Evolutionary conservation across 495 filamentous ascomycete species (phyloP).

Genomic region (Hypoxylon intermedium): DNA sequence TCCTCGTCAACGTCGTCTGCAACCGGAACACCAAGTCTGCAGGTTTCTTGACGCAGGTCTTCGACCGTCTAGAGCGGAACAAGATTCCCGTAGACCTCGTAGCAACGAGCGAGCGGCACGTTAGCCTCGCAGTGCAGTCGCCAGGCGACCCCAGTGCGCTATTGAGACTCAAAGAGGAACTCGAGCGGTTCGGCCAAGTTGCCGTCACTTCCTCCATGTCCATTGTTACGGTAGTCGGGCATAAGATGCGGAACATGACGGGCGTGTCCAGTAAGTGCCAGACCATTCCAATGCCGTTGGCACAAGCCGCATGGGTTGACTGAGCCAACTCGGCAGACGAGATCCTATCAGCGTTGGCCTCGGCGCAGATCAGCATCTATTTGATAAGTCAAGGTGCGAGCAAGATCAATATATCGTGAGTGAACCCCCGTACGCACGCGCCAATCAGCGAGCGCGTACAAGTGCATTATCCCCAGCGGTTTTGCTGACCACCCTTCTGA

Average conservation of each 20-base stretch:
- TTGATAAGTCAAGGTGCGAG: conserved; percentile 52
- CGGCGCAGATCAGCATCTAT: conserved; percentile 48
- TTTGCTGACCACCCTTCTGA: neutral
- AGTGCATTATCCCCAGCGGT: neutral
- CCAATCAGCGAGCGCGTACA: neutral
- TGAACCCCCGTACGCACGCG: neutral
- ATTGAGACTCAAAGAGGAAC: conserved; percentile 37
- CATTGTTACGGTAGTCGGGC: conserved; percentile 51
- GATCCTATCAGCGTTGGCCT: conserved; percentile 48
- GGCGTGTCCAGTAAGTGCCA: conserved; percentile 46
- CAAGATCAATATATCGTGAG: conserved; percentile 53
- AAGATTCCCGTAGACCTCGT: conserved; percentile 49
- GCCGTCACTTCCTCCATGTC: conserved; percentile 43
- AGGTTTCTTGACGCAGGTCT: conserved; percentile 47
- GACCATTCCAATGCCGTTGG: neutral
- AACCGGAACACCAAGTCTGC: conserved; percentile 49
- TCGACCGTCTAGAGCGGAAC: conserved; percentile 43
- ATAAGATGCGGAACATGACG: conserved; percentile 53
- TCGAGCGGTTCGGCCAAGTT: conserved; percentile 45
- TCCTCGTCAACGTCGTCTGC: conserved; percentile 48
- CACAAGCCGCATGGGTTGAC: neutral
- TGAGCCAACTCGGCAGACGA: conserved; percentile 38
- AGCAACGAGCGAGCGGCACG: conserved; percentile 49
- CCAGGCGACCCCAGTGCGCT: conserved; percentile 35
- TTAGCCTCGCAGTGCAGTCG: conserved; percentile 49